Evolutionary conservation across 495 filamentous ascomycete species (phyloP).

Genomic region (Pyrenopolyporus hunteri): DNA sequence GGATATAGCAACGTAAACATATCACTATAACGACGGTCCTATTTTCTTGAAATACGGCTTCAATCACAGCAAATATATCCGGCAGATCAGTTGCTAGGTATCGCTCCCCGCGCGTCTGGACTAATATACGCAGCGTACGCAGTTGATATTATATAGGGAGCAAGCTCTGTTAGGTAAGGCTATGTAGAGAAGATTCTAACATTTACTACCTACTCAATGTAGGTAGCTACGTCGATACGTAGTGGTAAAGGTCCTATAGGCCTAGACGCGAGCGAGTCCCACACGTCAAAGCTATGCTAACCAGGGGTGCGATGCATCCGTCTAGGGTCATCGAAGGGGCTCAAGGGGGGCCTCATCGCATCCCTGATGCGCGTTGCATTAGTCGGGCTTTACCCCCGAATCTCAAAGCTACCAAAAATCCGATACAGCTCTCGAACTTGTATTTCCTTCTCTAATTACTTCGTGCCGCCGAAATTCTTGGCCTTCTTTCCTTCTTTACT

Average conservation of each 20-base stretch:
- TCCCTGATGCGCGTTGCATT: constrained; percentile 45
- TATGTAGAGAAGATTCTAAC: no score
- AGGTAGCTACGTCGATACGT: no score
- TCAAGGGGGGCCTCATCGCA: constrained; percentile 40
- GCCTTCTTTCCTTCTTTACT: constrained; percentile 31
- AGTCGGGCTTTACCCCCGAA: constrained; percentile 33
- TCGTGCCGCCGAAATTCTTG: constrained; percentile 23
- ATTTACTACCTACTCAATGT: no score
- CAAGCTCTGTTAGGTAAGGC: background rate
- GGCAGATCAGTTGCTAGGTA: background rate
- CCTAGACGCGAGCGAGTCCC: constrained; percentile 1
- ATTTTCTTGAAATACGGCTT: background rate
- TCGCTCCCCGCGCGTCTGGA: background rate
- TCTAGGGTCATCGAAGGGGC: constrained; percentile 38
- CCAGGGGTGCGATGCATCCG: constrained; percentile 9
- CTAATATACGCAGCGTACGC: background rate
- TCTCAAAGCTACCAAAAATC: constrained; percentile 38
- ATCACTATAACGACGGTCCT: no score
- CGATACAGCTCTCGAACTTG: constrained; percentile 42
- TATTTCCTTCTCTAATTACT: constrained; percentile 42
- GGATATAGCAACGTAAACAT: background rate
- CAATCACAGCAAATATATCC: background rate
- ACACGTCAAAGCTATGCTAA: constrained; percentile 15
- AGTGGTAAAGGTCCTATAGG: background rate
- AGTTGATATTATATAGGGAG: background rate